Base-by-base conservation (phyloP, 805 yeast genomes). In the Cyberlindnera nakhonratchasimensis region DNA sequence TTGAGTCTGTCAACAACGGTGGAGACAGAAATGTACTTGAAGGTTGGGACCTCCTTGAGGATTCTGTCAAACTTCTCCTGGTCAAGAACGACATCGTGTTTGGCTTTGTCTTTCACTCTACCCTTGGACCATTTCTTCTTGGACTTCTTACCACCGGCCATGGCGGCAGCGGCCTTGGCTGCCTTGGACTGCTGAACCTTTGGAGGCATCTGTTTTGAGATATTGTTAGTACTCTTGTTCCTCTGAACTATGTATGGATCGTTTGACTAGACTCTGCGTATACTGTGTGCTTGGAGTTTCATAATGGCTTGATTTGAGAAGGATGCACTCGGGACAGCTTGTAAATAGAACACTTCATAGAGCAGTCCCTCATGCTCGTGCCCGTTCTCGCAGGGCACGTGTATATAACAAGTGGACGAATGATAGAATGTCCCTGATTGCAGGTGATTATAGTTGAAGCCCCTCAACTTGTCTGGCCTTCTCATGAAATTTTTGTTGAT, bases 101-200 rank as follows among this genome's bases (percentile, higher is more conserved):
- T 91, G 65, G 99, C 98, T 95, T 86, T 91, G 79, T 93, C 99
- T 90, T 95, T 93, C 75, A 89, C 96, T 84, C 95, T 89, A 77
- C 96, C 96, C 84, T 91, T 90, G 86, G 95, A 86, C 99, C 98
- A 93, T 96, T 93, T 93, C 95, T 93, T 91, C 89, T 93, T 93
- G 76, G 96, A 88, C 72, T 91, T 89, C 86, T 90, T 90, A 84
- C 97, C 96, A 86, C 97, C 97, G 74, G 97, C 96, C 84, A 88
- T 80, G 74, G 97, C 98, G 80, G 98, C 98, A 69, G 98, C 97
- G 70, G 96, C 96, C 82, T 91, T 91, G 70, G 96, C 97, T 76
- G 97, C 97, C 81, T 91, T 91, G 69, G 96, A 85, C 76, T 88
- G 90, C 83, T 91, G 97, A 79, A 87, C 79, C 80, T 91, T 91